Evolutionary conservation across 2,329 filamentous ascomycete genomes (phyloP), one percentile per base, ranked within the genome.

Genomic region (Pyrenophora teres): DNA sequence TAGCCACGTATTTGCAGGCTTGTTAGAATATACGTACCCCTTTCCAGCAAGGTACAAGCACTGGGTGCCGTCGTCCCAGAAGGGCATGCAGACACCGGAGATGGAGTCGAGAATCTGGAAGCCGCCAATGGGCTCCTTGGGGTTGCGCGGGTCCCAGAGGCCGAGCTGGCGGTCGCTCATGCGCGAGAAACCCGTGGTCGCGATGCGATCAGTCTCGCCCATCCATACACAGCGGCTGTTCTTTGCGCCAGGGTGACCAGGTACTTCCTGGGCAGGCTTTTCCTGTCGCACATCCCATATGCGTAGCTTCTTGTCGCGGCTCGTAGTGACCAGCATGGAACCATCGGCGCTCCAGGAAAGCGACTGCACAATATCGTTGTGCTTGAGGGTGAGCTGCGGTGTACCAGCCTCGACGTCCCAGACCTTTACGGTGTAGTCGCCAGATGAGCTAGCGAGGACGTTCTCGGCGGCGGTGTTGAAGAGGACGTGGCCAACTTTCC

Each of bases 81-180:
- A 97, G 27, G 94, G 94, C 90, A 99, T 97, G 82, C 92, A 96
- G 54, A 99, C 92, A 73, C 94, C 94, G 39, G 93, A 97, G 68
- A 96, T 96, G 40, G 91, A 95, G 77, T 99, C 94, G 41, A 99
- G 83, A 63, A 89, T 89, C 66, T 85, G 87, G 78, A 97, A 97
- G 13, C 92, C 92, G 43, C 90, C 92, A 66, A 97, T 88, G 41
- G 94, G 94, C 67, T 95, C 88, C 31, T 74, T 77, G 15, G 86
- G 84, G 59, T 85, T 87, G 64, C 92, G 89, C 40, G 92, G 86
- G 79, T 99, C 94, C 94, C 94, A 99, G 32, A 99, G 82, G 46
- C 90, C 94, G 63, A 99, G 83, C 75, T 99, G 94, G 46, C 94
- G 87, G 78, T 99, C 94, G 73, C 94, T 97, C 94, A 97, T 97